Evolutionary conservation across 2,329 filamentous ascomycete species (phyloP).

Genomic region (Chrysoporthe austroafricana): DNA sequence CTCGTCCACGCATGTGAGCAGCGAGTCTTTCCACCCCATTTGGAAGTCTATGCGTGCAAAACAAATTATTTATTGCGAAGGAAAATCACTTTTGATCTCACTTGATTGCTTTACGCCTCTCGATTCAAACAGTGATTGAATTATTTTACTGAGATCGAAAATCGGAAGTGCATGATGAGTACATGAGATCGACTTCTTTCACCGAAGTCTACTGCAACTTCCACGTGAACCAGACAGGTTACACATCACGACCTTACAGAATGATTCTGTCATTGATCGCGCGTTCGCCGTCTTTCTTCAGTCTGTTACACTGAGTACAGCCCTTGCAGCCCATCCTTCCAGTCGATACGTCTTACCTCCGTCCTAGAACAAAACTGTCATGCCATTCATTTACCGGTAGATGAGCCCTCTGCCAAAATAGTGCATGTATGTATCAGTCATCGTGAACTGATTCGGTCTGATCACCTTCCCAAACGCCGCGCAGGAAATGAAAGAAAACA

Average conservation of each 20-base stretch:
- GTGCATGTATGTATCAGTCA: conserved; percentile 3
- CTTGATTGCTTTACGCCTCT: background rate
- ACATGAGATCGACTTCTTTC: conserved; percentile 7
- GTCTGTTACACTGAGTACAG: background rate
- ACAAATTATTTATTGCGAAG: background rate
- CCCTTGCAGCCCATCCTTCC: background rate
- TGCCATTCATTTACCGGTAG: background rate
- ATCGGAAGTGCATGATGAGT: background rate
- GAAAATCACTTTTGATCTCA: background rate
- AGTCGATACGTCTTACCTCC: background rate
- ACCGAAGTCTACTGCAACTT: background rate
- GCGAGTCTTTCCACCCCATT: background rate
- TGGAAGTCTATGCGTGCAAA: background rate
- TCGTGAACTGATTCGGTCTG: conserved; percentile 6
- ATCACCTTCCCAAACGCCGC: conserved; percentile 4
- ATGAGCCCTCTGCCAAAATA: background rate
- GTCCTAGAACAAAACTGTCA: background rate
- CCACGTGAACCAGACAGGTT: background rate
- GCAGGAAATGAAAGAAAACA: background rate
- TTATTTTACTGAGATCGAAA: background rate
- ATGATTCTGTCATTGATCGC: background rate
- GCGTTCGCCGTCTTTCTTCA: background rate
- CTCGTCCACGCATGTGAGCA: background rate
- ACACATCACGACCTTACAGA: background rate
- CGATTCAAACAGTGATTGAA: conserved; percentile 6